Evolutionary conservation across 495 filamentous ascomycete species (phyloP).

Genomic region (Amphirosellinia nigrospora): DNA sequence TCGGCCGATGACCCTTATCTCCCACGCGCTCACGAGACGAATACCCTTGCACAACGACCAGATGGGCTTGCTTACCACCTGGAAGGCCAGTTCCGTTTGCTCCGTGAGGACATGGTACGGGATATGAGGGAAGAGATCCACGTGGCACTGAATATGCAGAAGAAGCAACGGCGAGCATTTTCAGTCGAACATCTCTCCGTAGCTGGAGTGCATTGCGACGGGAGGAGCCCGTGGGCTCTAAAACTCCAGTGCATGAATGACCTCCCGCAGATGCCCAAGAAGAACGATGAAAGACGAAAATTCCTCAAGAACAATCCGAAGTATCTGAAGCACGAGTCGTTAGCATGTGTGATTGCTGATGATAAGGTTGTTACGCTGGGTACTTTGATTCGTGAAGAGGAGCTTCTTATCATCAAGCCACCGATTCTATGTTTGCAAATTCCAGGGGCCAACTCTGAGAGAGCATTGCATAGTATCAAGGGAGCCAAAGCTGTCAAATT

Average conservation of each 20-base stretch:
- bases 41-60: slow-evolving; percentile 10
- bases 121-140: slow-evolving; percentile 66
- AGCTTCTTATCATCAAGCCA: too few relatives aligned
- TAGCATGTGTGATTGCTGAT: slow-evolving; percentile 52
- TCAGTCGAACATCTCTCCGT: slow-evolving; percentile 15
- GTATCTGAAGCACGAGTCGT: slow-evolving; percentile 61
- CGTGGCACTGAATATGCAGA: slow-evolving; percentile 50
- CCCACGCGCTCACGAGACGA: slow-evolving; percentile 21
- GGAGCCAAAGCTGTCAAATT: too few relatives aligned
- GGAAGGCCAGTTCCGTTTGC: slow-evolving; percentile 77
- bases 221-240: slow-evolving; percentile 27
- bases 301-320: slow-evolving; percentile 54
- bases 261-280: slow-evolving; percentile 40
- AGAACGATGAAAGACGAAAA: slow-evolving; percentile 40
- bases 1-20: not conserved
- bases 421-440: too few relatives aligned
- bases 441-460: too few relatives aligned
- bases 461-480: too few relatives aligned
- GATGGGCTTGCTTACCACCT: slow-evolving; percentile 59
- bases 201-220: slow-evolving; percentile 16
- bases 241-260: slow-evolving; percentile 38
- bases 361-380: slow-evolving; percentile 25
- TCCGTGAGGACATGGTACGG: slow-evolving; percentile 72
- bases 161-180: slow-evolving; percentile 35
- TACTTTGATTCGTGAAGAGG: too few relatives aligned